Base-by-base conservation (phyloP, 129 eudicot species). In the Artemisia argyi region DNA sequence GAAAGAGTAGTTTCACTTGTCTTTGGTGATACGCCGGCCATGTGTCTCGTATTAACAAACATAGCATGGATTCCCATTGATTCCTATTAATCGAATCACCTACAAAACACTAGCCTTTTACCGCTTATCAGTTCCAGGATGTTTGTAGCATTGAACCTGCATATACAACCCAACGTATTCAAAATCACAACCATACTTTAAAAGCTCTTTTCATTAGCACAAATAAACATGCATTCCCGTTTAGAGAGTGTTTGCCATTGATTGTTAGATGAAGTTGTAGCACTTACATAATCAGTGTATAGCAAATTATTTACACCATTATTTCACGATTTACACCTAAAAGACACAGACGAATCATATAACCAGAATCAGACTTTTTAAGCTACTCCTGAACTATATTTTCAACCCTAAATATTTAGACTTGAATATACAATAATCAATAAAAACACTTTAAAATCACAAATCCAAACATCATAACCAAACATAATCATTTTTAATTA, bases 51-150 rank as follows among this genome's bases (percentile, higher is more conserved):
- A 81, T 83, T 55, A 94, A 71, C 89, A 94, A 69, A 76, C 99
- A 94, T 47, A 94, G 80, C 97, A 93, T 81, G 8, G 98, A 93
- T 50, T 93, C 98, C 98, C 99, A 94, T 46, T 94, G 99, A 61
- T 94, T 94, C 66, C 99, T 75, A 63, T 94, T 94, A 35, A 94
- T 81, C 1, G 99, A 94, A 80, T 94, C 99, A 32, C 99, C 99
- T n/a, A 86, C 96, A 54, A 90, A 94, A 20, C 44, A 94, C 99
- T 53, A 94, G 67, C 54, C 97, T 84, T 84, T 94, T 90, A 12
- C 99, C 97, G 71, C 96, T 78, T 16, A 94, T 85, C 64, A 86
- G 3, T 75, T 94, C 96, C 82, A 20, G 22, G 1, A 1, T 20
- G 22, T 20, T 81, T 14, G 89, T 81, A 17, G 94, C 96, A 81